Percentiles rank a stretch among this genome's conserved stretches.
phyloP scores from a whole-genome alignment of 139 green algal species.

The Coccomyxa sp. region DNA sequence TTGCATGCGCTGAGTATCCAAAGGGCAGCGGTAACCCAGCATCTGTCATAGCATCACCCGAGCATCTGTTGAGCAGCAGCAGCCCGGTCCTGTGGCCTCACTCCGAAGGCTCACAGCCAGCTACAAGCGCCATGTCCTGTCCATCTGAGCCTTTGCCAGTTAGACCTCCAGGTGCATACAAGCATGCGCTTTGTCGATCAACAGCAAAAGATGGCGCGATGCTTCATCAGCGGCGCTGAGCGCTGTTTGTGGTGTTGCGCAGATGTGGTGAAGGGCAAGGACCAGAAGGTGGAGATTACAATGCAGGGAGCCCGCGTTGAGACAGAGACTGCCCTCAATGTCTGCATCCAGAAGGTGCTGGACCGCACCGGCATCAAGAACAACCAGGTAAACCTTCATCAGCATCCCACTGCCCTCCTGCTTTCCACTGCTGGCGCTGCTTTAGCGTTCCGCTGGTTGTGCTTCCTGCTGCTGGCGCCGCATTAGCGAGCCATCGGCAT shows the following conservation, averaged over 20 bases:
- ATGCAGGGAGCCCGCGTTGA: conserved; percentile 1
- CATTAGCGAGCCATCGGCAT: background rate
- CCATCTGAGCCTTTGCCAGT: background rate
- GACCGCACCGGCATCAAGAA: conserved; percentile 17
- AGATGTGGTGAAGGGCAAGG: background rate
- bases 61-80: background rate
- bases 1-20: background rate
- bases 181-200: background rate
- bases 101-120: background rate
- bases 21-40: background rate
- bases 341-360: conserved; percentile 10
- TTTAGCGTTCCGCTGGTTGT: background rate
- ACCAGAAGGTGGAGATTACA: background rate
- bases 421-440: background rate
- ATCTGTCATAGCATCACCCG: background rate
- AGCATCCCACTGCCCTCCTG: background rate
- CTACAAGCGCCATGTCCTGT: background rate
- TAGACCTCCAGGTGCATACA: background rate
- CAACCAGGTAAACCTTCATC: background rate
- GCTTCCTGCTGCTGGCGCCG: background rate
- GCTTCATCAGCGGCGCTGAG: too few relatives aligned
- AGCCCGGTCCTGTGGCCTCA: background rate
- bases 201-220: background rate
- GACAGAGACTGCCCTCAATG: conserved; percentile 15
- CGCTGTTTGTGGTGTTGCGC: too few relatives aligned